Base-by-base conservation (phyloP, 164 flowering plant species). In the Litsea cubeba region DNA sequence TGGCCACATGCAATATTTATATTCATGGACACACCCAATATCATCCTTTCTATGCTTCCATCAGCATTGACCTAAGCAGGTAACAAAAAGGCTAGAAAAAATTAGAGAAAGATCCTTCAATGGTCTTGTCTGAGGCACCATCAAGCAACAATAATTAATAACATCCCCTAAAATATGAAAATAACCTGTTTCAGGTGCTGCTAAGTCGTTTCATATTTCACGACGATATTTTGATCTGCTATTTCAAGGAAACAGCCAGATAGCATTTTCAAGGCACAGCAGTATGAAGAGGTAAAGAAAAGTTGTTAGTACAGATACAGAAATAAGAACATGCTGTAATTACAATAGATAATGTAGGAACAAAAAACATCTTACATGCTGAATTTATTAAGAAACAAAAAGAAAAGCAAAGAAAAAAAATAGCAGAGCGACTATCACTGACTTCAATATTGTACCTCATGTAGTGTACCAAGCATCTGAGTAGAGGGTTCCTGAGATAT, bases 381-480 rank as follows among this genome's bases (percentile, higher is more conserved):
- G 35, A 32, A 32, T 32, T 32, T 32, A 32, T 32, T 32, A 32
- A 32, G 10, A 51, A 51, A 3, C 28, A 26, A 26, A 26, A 26
- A 26, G 28, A 26, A 26, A 26, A 26, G 28, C 28, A 26, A 26
- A 15, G 54, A 51, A 51, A 51, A 17, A 12, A 51, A 3, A 68
- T 3, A 20, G 25, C 30, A 1, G 2, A 68, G 70, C 30, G 15
- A 18, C 51, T 40, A 68, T 40, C 35, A 40, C 30, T 20, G 26
- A 68, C 25, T 68, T 35, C 3, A 65, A 40, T 10, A 68, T 35
- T 40, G 35, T 80, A 95, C 97, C 98, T 90, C 86, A 74, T 73
- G 63, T 40, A 92, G 76, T 69, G 85, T 84, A 75, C 84, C 82
- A 49, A 93, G 88, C 70, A 87, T 75, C 63, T 78, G 84, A 12